Base-by-base conservation (phyloP, 225 moss, liverwort and hornwort genomes). In the Ulota crispa region DNA sequence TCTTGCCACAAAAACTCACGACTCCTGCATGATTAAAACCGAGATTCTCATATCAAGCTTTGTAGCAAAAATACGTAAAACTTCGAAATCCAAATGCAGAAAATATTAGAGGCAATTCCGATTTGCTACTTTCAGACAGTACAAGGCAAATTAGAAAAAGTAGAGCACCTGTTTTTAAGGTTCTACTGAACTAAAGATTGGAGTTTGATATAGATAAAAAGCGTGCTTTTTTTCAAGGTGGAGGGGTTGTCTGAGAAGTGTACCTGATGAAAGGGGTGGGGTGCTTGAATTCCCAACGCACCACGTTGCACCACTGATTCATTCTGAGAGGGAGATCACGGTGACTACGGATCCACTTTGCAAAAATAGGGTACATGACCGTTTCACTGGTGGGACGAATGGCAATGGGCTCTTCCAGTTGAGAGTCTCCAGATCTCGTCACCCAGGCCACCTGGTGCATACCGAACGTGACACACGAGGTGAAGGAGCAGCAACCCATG, bases 221-320 rank as follows among this genome's bases (percentile, higher is more conserved):
- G 4, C 3, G 4, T 15, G 4, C n/a, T n/a, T 4, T 47, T 43
- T 50, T 50, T 18, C 50, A 50, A 50, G 50, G 50, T 50, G 18
- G 50, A 18, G 4, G 5, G 45, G 45, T 14, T 45, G 15, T 18
- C 18, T 4, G 50, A 7, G 24, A 41, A 47, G 11, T 61, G 54
- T 9, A 93, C 98, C 95, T 99, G 69, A 99, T 95, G 72, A 99
- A 99, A 77, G 98, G 98, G 23, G 94, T 99, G 47, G 98, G 95
- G 77, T 95, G 94, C 88, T 95, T 95, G 80, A 99, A 96, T 89
- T 99, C 98, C 95, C 98, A 99, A n/a, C 98, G 91, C 68, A 99
- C 98, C 31, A 99, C 95, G 79, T 99, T 99, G 85, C 98, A 95
- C 98, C 98, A 99, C 89, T 99, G 98, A 81, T 99, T 99, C 62